Evolutionary conservation across 352 stramenopile species (phyloP).

Genomic region (Aphanomyces cochlioides): DNA sequence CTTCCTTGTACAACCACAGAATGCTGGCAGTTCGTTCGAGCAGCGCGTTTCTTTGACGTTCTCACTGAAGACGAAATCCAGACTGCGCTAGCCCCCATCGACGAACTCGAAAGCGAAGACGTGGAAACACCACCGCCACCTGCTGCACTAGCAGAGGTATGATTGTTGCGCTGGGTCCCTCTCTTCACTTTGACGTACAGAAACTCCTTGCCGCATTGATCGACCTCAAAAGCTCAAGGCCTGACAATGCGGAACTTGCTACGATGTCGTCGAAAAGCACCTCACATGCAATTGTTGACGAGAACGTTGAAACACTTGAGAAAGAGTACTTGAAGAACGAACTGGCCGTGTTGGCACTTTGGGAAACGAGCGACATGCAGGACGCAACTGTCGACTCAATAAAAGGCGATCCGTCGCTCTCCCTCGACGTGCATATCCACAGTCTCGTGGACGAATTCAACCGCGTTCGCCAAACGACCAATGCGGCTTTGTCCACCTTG

Average conservation of each 20-base stretch:
- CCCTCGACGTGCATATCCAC: too few relatives aligned
- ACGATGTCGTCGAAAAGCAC: slow-evolving; percentile 1
- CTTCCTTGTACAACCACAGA: slow-evolving; percentile 23
- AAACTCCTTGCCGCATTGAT: slow-evolving; percentile 9
- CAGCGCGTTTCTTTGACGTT: neutral
- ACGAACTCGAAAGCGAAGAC: neutral
- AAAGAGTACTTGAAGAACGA: neutral
- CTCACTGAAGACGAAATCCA: neutral
- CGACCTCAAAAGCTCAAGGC: neutral
- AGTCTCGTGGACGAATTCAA: too few relatives aligned
- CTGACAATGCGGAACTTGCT: neutral
- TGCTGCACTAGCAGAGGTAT: neutral
- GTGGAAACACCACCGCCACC: neutral
- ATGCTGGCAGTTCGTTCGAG: slow-evolving; percentile 24
- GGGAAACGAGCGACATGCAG: neutral
- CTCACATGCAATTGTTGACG: neutral
- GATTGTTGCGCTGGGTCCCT: neutral
- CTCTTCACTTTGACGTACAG: slow-evolving; percentile 11
- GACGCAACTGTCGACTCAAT: too few relatives aligned
- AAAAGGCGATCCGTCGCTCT: too few relatives aligned
- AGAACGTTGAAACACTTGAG: neutral
- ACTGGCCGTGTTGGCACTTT: neutral
- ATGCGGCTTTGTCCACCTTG: too few relatives aligned
- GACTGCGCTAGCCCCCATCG: neutral
- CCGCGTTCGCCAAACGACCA: too few relatives aligned